Base-by-base conservation (phyloP, 1,284 basidiomycete genomes). In the Austroboletus novae-zelandiae region DNA sequence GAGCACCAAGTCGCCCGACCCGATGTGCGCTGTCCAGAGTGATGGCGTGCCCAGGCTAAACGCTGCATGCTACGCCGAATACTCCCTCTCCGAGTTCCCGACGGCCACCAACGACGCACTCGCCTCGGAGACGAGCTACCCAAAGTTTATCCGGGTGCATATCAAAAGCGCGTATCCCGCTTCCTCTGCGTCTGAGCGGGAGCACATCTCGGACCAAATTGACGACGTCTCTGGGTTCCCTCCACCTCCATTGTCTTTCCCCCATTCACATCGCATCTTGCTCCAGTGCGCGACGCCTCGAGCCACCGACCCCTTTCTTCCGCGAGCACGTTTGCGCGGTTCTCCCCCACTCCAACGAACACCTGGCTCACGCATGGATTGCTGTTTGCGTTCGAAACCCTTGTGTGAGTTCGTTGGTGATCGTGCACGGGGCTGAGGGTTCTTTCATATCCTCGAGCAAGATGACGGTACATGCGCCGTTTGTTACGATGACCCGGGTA, bases 401-500 rank as follows among this genome's bases (percentile, higher is more conserved):
- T 5, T 90, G 82, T 58, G 67, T 80, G 91, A 89, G 0, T 94
- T 89, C 61, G 71, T 66, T 15, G 86, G 85, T 0, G 80, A 81
- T 52, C 66, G 45, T 66, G 76, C 60, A 35, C 84, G 81, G 82
- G 81, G 84, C 57, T 75, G 74, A 68, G 80, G 30, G 72, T 73
- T 60, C 54, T 81, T 77, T 2, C 70, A 69, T 1, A 70, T 71
- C 34, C 45, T 61, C 17, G 59, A 74, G 2, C 63, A 66, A 13
- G 65, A 13, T 51, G 53, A 37, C 47, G 37, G 41, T 53, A 48
- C 51, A 43, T n/a, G 27, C 53, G 32, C 41, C 70, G 45, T 69
- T 89, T 18, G 56, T 68, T 0, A 9, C 69, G 80, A 58, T 77
- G 63, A 61, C 61, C 0, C 70, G 72, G 0, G 79, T 94, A 5